Base-by-base conservation (phyloP, 148 eudicot genomes). In the Spergularia bocconei region DNA sequence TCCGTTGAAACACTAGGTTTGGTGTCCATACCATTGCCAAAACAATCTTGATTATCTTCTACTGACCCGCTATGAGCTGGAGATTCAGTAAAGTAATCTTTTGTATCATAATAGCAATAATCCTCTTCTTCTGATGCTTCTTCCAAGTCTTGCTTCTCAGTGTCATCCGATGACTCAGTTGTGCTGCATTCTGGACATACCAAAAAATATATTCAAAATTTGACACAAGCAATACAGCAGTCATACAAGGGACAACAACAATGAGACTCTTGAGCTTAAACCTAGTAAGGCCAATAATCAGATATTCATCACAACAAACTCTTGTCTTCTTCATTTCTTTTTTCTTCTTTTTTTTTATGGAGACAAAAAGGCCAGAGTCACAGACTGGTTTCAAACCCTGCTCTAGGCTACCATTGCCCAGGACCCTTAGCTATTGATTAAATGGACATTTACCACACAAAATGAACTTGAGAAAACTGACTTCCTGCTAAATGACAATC, bases 121-220 rank as follows among this genome's bases (percentile, higher is more conserved):
- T 86, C 92, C 33, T 91, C 97, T 81, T 90, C 93, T 70, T 95
- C 97, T 58, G 90, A 84, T 66, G 77, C 88, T 72, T 89, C 97
- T 64, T 91, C 98, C 70, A 85, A 77, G 56, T 92, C 96, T 90
- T 86, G 97, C 72, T 87, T 92, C 86, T 89, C 97, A 62, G 86
- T 83, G 80, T 87, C 92, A 78, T 89, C 97, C 17, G 97, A 89
- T 64, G 97, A 88, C 77, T 88, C 97, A 74, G 90, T 90, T 67
- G 90, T 89, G 85, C 97, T 92, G 81, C 88, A 93, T 82, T 89
- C 98, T 93, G 84, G 56, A 76, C 48, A 79, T 20, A 67, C 77
- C 70, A 56, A 69, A 58, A 71, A 41, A 76, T 25, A 72, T 20
- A 72, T 68, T 79, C 73, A 73, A 74, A 51, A 53, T 4, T 23